Percentiles rank a stretch among this genome's conserved stretches.
These are phyloP conservation scores for Moringa oleifera DNA, from an alignment of 345 rosid genomes.

Conservation along the genomic window DNA sequence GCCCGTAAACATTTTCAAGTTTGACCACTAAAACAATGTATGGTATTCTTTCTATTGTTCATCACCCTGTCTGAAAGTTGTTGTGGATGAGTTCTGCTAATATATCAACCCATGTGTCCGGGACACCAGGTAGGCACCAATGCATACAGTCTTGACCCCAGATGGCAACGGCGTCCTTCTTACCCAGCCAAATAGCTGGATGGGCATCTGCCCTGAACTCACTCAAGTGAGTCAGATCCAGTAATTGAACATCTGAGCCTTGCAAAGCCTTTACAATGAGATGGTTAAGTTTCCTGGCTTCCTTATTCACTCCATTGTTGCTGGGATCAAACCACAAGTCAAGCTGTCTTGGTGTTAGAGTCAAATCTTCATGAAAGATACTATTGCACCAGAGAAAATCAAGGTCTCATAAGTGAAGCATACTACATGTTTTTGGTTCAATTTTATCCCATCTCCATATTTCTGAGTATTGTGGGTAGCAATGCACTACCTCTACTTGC, in stretches of 20 bases:
- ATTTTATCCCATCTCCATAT: too few species aligned
- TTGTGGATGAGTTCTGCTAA: slow-evolving; percentile 45
- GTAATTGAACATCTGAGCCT: slow-evolving; percentile 49
- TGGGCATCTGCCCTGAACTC: slow-evolving; percentile 95
- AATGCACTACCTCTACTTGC: too few species aligned
- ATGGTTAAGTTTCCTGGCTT: slow-evolving; percentile 66
- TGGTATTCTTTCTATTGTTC: not conserved
- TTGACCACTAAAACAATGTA: slow-evolving; percentile 3
- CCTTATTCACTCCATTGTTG: slow-evolving; percentile 80
- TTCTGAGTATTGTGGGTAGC: too few species aligned
- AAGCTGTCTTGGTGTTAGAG: slow-evolving; percentile 65
- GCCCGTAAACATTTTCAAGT: not conserved
- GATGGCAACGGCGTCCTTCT: slow-evolving; percentile 74
- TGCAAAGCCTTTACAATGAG: slow-evolving; percentile 38
- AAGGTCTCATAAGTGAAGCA: too few species aligned
- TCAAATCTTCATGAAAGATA: slow-evolving; percentile 2
- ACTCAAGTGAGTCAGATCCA: slow-evolving; percentile 70
- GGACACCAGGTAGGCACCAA: slow-evolving; percentile 97
- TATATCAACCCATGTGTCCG: slow-evolving; percentile 91
- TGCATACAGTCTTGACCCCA: slow-evolving; percentile 99
- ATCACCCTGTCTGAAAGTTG: slow-evolving; percentile 25
- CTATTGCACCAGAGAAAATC: not conserved
- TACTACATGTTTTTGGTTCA: too few species aligned
- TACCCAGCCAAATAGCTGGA: slow-evolving; percentile 93
- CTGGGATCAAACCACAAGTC: slow-evolving; percentile 92